Base-by-base conservation (phyloP, 179 eudicot species). In the Nepenthes alata region DNA sequence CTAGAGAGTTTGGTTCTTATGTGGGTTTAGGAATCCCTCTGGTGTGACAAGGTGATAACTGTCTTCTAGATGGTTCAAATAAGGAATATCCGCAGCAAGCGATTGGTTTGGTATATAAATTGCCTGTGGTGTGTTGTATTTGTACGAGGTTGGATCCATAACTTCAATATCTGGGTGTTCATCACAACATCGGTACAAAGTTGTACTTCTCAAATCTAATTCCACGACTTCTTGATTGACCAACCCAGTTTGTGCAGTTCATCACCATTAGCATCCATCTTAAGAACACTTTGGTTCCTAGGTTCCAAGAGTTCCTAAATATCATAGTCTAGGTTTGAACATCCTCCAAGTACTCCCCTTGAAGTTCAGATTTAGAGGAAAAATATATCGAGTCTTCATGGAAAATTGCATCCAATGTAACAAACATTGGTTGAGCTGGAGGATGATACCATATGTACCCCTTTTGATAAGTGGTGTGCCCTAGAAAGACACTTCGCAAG, bases 361-460 rank as follows among this genome's bases (percentile, higher is more conserved):
- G 55, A 61, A 61, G 55, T 47, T 47, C 6, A 47, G 55, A 16
- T 39, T 35, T 16, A 61, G 44, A 61, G 34, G 55, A 61, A 47
- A 61, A 61, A 61, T 61, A 61, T 55, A 47, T 16, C 10, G 11
- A 35, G 4, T 50, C 48, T 62, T 62, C 66, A 62, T 62, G 66
- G 37, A 62, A 51, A 37, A 53, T 11, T 2, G 47, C 66, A 53
- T 62, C 66, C 57, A 62, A 3, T 35, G 58, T 62, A 62, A 53
- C 13, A 53, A 51, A 62, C 49, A 53, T 51, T 38, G 9, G 35
- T 51, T 53, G 48, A 6, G 48, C 52, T 1, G 64, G 55, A 35
- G 64, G 74, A 59, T 70, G 69, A 52, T 58, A 64, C n/a, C 68
- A 70, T 35, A 52, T 37, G 47, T 70, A 70, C n/a, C 69, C 74